These are phyloP conservation scores for Termitomyces heimii DNA, from an alignment of 768 basidiomycete species.

Conservation along the genomic window DNA sequence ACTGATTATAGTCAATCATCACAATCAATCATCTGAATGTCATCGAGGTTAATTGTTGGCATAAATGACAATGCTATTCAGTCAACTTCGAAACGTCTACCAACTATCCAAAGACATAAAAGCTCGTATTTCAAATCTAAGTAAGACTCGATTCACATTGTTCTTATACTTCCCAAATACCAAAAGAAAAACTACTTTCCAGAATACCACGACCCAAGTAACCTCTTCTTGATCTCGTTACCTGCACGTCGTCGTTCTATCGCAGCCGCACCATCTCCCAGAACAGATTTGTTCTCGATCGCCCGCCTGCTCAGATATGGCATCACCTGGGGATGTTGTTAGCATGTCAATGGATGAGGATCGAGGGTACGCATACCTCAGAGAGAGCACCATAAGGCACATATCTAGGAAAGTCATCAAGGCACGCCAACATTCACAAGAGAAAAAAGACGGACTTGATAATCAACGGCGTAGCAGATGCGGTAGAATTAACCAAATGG, in stretches of 20 bases:
- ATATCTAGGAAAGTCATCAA: constrained; percentile 31
- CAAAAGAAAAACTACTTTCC: not conserved
- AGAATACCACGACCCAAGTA: constrained; percentile 22
- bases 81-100: too few species aligned
- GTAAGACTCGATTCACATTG: not conserved
- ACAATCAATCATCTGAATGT: too few species aligned
- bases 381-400: constrained; percentile 70
- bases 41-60: too few species aligned
- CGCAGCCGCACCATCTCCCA: constrained; percentile 65
- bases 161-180: not conserved
- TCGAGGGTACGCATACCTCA: constrained; percentile 36
- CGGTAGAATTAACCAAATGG: constrained; percentile 52
- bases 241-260: constrained; percentile 55
- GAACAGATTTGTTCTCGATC: constrained; percentile 88
- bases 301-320: constrained; percentile 87
- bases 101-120: too few species aligned
- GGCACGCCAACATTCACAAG: constrained; percentile 1
- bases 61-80: too few species aligned
- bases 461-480: constrained; percentile 55
- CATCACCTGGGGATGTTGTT: constrained; percentile 53
- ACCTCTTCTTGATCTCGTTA: constrained; percentile 42
- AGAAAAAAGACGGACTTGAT: constrained; percentile 50
- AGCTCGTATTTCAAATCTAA: not conserved
- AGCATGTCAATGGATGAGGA: not conserved
- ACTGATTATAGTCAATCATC: too few species aligned